A percentile compares a stretch with the other conserved stretches of the same genome.
phyloP scores from a whole-genome alignment of 306 rosid species.

The Crotalaria pallida region DNA sequence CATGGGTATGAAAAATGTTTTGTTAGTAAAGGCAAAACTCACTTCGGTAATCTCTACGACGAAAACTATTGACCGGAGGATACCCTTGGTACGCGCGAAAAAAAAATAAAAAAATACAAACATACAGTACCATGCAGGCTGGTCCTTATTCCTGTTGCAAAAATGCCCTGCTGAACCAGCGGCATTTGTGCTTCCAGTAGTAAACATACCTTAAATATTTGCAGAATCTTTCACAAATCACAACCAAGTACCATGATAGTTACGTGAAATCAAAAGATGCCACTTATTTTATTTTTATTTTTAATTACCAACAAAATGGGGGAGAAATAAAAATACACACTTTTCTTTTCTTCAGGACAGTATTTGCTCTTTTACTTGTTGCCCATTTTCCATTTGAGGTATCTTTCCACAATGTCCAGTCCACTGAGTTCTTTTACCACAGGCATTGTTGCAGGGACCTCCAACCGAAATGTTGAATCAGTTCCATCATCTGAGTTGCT shows the following conservation, averaged over 20 bases:
- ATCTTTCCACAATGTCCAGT: conserved; percentile 61
- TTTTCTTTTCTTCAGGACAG: neutral
- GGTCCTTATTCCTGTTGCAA: neutral
- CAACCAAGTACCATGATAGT: conserved; percentile 4
- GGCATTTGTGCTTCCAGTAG: too few species aligned
- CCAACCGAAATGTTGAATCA: conserved; percentile 45
- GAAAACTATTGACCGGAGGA: too few species aligned
- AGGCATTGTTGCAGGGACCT: conserved; percentile 84
- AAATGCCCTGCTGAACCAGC: neutral
- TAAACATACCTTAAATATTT: neutral
- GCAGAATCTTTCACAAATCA: neutral
- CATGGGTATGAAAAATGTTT: too few species aligned
- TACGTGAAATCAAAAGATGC: neutral
- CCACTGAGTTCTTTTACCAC: conserved; percentile 80
- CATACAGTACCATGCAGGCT: too few species aligned
- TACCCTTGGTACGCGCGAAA: too few species aligned
- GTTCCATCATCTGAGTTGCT: conserved; percentile 1
- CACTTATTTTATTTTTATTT: neutral
- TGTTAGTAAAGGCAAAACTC: too few species aligned
- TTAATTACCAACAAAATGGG: neutral
- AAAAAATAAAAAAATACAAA: too few species aligned
- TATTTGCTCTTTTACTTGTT: conserved; percentile 9
- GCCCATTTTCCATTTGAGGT: conserved; percentile 63
- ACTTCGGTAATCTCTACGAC: too few species aligned
- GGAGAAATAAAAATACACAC: neutral